Percentiles rank a stretch among this genome's conserved stretches.
Evolutionary conservation across 164 flowering plant species (phyloP).

Genomic region (Piper longum): DNA sequence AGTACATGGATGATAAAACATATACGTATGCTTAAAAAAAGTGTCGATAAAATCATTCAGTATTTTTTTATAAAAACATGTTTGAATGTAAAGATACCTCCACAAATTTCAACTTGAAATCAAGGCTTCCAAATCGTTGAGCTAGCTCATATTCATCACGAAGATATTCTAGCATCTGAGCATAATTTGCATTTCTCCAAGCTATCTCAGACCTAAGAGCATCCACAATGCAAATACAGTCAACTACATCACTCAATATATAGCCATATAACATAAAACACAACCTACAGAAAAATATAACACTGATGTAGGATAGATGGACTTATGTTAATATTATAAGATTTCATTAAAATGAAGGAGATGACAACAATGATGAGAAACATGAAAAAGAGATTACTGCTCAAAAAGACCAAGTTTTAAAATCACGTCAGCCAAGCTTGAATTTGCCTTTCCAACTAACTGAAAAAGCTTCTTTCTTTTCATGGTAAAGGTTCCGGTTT

Average conservation of each 20-base stretch:
- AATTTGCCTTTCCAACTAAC: constrained; percentile 88
- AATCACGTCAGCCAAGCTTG: constrained; percentile 89
- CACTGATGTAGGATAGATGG: no score
- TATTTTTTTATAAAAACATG: no score
- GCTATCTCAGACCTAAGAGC: constrained; percentile 74
- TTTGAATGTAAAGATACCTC: constrained; percentile 36
- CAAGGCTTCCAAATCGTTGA: constrained; percentile 91
- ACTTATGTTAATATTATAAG: no score
- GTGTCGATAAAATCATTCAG: no score
- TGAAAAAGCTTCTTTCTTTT: constrained; percentile 82
- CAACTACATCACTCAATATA: no score
- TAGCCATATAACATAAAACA: no score
- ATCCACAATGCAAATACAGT: not conserved
- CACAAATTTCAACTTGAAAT: constrained; percentile 87
- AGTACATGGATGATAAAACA: no score
- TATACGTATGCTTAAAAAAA: not conserved
- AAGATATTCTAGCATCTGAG: constrained; percentile 88
- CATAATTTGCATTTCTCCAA: constrained; percentile 92
- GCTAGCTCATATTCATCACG: constrained; percentile 90
- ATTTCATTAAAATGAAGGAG: no score
- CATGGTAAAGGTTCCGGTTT: constrained; percentile 94
- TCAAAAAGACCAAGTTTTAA: constrained; percentile 96
- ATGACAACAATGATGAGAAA: no score
- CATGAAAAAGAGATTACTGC: constrained; percentile 30
- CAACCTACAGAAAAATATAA: no score